Base-by-base conservation (phyloP, 2,329 filamentous ascomycete species). In the Paramyrothecium sp. region DNA sequence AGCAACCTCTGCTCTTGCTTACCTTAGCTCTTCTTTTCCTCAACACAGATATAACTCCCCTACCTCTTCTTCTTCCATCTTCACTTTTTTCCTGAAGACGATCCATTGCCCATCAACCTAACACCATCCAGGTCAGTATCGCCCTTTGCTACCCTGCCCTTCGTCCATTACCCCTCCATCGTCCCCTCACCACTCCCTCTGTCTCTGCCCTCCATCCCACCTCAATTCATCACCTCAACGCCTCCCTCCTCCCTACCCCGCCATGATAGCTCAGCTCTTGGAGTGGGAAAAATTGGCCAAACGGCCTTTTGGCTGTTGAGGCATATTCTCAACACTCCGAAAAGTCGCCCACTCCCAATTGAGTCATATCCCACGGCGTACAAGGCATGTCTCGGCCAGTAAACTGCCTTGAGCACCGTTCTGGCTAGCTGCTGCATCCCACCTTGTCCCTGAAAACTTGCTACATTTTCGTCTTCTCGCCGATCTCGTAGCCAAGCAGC, bases 141-240 rank as follows among this genome's bases (percentile, higher is more conserved):
- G 38, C 56, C 49, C 60, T 54, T 58, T 54, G 57, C 51, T 57
- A 30, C 50, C 58, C 52, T 61, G 47, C 58, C 53, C 53, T 54
- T 54, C 57, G 50, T 62, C 54, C 53, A 61, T 58, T 57, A 54
- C 48, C 51, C 38, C 33, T 59, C 54, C 56, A 34, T 53, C 56
- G 19, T 56, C 56, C 26, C 57, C 54, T 53, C 55, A 54, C 51
- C n/a, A n/a, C n/a, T n/a, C n/a, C n/a, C 57, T 51, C 53, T 53
- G 56, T 53, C 30, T 44, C 47, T 57, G 33, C 53, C 62, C 65
- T 69, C 58, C 64, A 51, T 57, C 61, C 55, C 61, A 30, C 55
- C 50, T 52, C 50, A 23, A 7, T 66, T 61, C 58, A 62, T 54
- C 49, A 50, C 52, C 47, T 51, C 47, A 19, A 51, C 26, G 33